Evolutionary conservation across 1,284 basidiomycete genomes (phyloP).

Genomic region (Leccinum angustisporum): DNA sequence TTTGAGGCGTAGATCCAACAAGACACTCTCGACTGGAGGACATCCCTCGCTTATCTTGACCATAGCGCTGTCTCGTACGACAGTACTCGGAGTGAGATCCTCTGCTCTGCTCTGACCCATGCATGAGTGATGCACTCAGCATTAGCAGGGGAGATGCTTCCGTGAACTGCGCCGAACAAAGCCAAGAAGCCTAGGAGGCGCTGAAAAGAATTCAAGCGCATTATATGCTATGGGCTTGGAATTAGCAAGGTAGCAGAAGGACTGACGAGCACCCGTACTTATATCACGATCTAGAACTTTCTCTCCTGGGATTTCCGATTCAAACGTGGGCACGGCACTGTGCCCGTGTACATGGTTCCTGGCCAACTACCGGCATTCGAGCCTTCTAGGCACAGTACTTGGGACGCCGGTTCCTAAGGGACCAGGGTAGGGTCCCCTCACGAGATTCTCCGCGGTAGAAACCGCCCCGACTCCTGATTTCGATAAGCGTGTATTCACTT

Average conservation of each 20-base stretch:
- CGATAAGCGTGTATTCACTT: background rate
- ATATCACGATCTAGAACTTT: background rate
- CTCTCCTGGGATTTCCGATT: background rate
- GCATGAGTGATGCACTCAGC: constrained; percentile 9
- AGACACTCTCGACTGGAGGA: constrained; percentile 9
- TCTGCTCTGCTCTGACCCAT: constrained; percentile 25
- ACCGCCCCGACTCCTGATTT: background rate
- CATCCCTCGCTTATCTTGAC: constrained; percentile 23
- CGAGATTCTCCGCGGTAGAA: background rate
- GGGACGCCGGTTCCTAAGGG: background rate
- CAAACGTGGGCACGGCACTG: background rate
- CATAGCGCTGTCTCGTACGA: constrained; percentile 1
- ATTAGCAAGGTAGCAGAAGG: background rate
- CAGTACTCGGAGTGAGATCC: constrained; percentile 17
- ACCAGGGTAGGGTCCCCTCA: background rate
- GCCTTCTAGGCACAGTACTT: background rate
- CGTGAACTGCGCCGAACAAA: constrained; percentile 4
- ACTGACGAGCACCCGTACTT: background rate
- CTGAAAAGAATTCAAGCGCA: constrained; percentile 1
- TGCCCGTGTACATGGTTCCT: background rate
- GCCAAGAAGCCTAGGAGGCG: constrained; percentile 5
- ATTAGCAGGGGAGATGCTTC: background rate
- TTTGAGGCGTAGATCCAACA: constrained; percentile 26
- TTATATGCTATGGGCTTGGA: background rate
- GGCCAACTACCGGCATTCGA: background rate